Percentiles rank a stretch among this genome's conserved stretches.
Evolutionary conservation across 495 filamentous ascomycete species (phyloP).

Genomic region (Neurospora pannonica): DNA sequence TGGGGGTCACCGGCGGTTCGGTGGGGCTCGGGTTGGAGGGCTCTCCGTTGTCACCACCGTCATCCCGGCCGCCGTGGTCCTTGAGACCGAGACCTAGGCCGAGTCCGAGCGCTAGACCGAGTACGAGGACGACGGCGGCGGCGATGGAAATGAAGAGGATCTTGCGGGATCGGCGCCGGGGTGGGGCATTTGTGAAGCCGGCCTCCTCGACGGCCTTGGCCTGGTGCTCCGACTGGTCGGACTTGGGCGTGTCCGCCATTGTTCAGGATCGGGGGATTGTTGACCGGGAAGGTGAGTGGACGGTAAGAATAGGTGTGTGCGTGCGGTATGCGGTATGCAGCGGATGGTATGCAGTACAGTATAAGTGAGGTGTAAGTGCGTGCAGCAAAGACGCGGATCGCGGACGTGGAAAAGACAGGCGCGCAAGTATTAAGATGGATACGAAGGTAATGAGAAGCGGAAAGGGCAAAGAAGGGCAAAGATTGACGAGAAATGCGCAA

Average conservation of each 20-base stretch:
- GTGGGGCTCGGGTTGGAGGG: slow-evolving; percentile 2
- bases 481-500: background rate
- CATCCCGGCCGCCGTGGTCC: background rate
- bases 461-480: background rate
- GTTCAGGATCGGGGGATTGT: background rate
- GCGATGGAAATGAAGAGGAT: slow-evolving; percentile 4
- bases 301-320: background rate
- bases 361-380: background rate
- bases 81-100: slow-evolving; percentile 13
- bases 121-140: slow-evolving; percentile 5
- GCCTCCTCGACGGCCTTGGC: background rate
- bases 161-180: slow-evolving; percentile 6
- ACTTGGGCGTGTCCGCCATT: background rate
- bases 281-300: background rate
- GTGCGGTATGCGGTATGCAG: background rate
- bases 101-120: slow-evolving; percentile 11
- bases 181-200: background rate
- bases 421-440: background rate
- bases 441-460: background rate
- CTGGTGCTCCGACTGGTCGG: background rate
- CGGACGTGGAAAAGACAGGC: background rate
- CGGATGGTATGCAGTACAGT: background rate
- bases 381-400: background rate
- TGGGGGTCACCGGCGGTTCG: too few relatives aligned
- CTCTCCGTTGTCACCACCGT: background rate